These are phyloP conservation scores for Bipolaris victoriae DNA, from an alignment of 2,329 filamentous ascomycete species.

Conservation along the genomic window DNA sequence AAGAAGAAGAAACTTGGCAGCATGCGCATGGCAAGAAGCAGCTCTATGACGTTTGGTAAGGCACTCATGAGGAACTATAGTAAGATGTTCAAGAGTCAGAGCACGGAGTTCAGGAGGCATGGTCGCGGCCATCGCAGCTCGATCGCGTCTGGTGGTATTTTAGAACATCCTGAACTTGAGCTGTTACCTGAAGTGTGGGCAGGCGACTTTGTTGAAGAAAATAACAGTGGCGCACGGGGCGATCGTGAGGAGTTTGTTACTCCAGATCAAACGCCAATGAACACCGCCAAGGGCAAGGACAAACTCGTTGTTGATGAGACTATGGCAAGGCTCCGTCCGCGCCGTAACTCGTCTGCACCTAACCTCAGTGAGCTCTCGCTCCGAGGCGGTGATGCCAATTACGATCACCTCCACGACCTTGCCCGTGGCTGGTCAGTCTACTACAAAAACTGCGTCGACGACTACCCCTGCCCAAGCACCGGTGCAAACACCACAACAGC, in stretches of 20 bases:
- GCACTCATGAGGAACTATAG: constrained; percentile 53
- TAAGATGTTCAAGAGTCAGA: constrained; percentile 52
- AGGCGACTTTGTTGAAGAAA: constrained; percentile 17
- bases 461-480: constrained; percentile 33
- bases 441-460: constrained; percentile 44
- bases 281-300: constrained; percentile 15
- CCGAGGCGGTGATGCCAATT: constrained; percentile 20
- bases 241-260: not conserved
- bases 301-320: constrained; percentile 29
- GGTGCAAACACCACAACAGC: constrained; percentile 21
- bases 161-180: constrained; percentile 57
- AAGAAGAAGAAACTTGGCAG: constrained; percentile 66
- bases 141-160: constrained; percentile 50
- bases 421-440: constrained; percentile 45
- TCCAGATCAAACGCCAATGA: not conserved
- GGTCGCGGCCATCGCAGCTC: constrained; percentile 55
- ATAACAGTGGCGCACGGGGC: not conserved
- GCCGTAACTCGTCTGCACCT: constrained; percentile 31
- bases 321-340: constrained; percentile 33
- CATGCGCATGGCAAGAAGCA: constrained; percentile 68
- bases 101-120: constrained; percentile 45
- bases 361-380: constrained; percentile 20
- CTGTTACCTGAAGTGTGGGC: constrained; percentile 50
- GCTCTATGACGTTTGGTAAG: constrained; percentile 51
- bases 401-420: constrained; percentile 22